These are phyloP conservation scores for Aspergillus fumigatiaffinis DNA, from an alignment of 2,329 filamentous ascomycete genomes.

Conservation along the genomic window DNA sequence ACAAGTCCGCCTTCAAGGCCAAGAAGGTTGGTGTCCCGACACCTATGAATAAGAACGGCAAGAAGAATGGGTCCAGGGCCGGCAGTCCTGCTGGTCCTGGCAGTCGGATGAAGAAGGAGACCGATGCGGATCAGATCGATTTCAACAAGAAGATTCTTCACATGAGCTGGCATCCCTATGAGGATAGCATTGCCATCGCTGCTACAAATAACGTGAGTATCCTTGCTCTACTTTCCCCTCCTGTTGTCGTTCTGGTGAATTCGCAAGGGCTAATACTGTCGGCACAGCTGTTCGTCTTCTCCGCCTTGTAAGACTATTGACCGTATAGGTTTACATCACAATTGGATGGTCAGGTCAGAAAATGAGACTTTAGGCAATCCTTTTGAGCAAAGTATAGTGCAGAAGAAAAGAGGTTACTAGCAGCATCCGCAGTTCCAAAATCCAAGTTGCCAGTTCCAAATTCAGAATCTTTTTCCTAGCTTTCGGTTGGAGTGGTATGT, in stretches of 20 bases:
- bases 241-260: not conserved
- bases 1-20: constrained; percentile 98
- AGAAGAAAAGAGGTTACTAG: constrained; percentile 20
- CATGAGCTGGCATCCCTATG: constrained; percentile 99
- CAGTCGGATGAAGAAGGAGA: constrained; percentile 97
- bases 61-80: constrained; percentile 84
- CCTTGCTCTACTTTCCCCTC: not conserved
- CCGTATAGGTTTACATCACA: constrained; percentile 17
- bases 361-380: constrained; percentile 5
- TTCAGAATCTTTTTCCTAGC: constrained; percentile 9
- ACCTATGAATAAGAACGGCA: constrained; percentile 85
- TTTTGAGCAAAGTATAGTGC: constrained; percentile 9
- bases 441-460: constrained; percentile 21
- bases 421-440: constrained; percentile 19
- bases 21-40: constrained; percentile 99
- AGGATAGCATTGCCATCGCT: constrained; percentile 98
- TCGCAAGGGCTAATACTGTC: constrained; percentile 12
- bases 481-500: constrained; percentile 14
- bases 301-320: constrained; percentile 55
- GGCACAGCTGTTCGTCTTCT: constrained; percentile 70
- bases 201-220: constrained; percentile 95
- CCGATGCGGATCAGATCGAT: constrained; percentile 97
- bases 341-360: constrained; percentile 22
- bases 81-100: constrained; percentile 84
- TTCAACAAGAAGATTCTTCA: constrained; percentile 99